phyloP scores from a whole-genome alignment of 164 flowering plant species.

The Aristolochia californica region DNA sequence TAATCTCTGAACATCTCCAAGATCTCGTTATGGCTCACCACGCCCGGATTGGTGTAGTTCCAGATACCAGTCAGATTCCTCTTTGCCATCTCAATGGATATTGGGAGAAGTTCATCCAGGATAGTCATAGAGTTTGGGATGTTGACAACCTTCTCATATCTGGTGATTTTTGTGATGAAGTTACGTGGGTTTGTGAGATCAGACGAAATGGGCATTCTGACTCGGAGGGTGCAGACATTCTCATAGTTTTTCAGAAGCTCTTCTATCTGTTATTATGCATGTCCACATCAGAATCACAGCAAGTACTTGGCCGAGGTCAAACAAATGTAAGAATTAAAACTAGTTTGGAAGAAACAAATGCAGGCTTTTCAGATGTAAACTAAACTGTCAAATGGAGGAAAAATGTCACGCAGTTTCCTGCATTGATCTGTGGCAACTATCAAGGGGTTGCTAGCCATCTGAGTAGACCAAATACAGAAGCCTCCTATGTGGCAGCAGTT shows the following conservation, averaged over 20 bases:
- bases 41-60: slow-evolving; percentile 38
- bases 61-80: slow-evolving; percentile 32
- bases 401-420: no score
- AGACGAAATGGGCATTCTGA: slow-evolving; percentile 37
- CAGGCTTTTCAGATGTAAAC: no score
- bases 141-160: slow-evolving; percentile 32
- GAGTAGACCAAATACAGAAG: no score
- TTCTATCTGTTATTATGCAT: slow-evolving; percentile 22
- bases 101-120: slow-evolving; percentile 33
- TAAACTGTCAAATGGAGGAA: no score
- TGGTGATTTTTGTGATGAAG: slow-evolving; percentile 31
- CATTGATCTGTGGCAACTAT: no score
- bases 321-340: no score
- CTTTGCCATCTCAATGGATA: slow-evolving; percentile 35
- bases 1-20: slow-evolving; percentile 29
- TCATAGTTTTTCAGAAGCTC: slow-evolving; percentile 35
- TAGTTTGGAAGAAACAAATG: no score
- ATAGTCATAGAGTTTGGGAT: slow-evolving; percentile 38
- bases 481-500: no score
- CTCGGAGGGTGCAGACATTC: slow-evolving; percentile 33
- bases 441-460: no score
- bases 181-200: slow-evolving; percentile 32
- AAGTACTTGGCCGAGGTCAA: no score
- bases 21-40: slow-evolving; percentile 37
- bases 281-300: not conserved